Percentiles rank a stretch among this genome's conserved stretches.
Conservation (phyloP, 805 yeast genomes). For the Yarrowia deformans region DNA sequence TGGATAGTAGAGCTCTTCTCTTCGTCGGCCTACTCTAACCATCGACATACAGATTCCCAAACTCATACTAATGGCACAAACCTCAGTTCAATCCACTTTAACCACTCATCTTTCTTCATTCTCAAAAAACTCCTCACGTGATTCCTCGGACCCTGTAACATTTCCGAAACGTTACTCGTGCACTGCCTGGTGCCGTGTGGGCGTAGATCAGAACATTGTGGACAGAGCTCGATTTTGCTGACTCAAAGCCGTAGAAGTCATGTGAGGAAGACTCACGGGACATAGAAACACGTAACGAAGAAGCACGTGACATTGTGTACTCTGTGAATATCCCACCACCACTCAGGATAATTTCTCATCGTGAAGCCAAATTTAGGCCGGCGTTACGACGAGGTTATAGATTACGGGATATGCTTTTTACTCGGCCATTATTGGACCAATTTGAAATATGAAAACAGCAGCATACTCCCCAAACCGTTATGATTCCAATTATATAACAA, state of each 20-base stretch:
- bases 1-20: too few relatives aligned
- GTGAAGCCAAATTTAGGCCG: background rate
- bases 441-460: background rate
- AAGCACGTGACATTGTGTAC: too few relatives aligned
- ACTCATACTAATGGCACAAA: too few relatives aligned
- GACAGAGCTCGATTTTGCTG: too few relatives aligned
- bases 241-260: background rate
- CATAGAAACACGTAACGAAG: background rate
- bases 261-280: background rate
- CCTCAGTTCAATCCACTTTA: too few relatives aligned
- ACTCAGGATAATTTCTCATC: conserved; percentile 11
- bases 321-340: too few relatives aligned
- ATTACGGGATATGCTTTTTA: background rate
- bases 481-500: background rate
- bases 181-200: conserved; percentile 24
- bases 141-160: background rate
- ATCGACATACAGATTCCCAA: too few relatives aligned
- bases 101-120: background rate
- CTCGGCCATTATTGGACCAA: background rate
- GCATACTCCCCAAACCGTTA: too few relatives aligned
- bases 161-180: background rate
- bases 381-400: background rate
- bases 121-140: background rate
- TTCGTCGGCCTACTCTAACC: too few relatives aligned
- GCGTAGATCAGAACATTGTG: too few relatives aligned